Evolutionary conservation across 1,284 basidiomycete species (phyloP).

Genomic region (Microbotryum intermedium): DNA sequence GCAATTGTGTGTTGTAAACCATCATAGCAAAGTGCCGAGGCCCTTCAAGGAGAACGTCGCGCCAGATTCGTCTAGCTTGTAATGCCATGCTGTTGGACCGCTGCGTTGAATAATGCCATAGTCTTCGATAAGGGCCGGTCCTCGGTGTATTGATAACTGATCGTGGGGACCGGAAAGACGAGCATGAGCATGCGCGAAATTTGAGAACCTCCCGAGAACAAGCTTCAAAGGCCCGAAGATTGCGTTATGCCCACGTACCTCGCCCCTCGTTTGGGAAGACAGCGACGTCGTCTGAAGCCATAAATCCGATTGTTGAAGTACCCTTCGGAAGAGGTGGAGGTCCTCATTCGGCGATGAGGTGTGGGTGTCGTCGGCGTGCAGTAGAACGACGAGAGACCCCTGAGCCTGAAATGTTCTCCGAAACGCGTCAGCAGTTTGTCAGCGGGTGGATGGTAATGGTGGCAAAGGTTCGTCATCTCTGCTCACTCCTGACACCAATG

Average conservation of each 20-base stretch:
- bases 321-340: conserved; percentile 12
- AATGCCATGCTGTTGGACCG: conserved; percentile 12
- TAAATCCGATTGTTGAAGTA: conserved; percentile 16
- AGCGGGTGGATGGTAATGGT: too few species aligned
- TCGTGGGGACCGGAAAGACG: background rate
- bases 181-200: too few species aligned
- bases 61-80: conserved; percentile 22
- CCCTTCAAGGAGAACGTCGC: conserved; percentile 15
- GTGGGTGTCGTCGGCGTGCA: conserved; percentile 21
- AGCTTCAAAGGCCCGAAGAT: too few species aligned
- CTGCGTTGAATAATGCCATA: conserved; percentile 5
- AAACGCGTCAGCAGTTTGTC: too few species aligned
- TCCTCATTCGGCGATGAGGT: conserved; percentile 5
- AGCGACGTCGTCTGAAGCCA: conserved; percentile 22
- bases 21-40: conserved; percentile 5
- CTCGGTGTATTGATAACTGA: conserved; percentile 21
- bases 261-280: conserved; percentile 24
- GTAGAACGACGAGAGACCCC: conserved; percentile 11
- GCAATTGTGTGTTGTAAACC: background rate
- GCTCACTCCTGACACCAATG: conserved; percentile 7
- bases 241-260: conserved; percentile 2
- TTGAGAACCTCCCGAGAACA: background rate
- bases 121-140: conserved; percentile 10
- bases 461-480: too few species aligned
- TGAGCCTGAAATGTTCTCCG: conserved; percentile 5